Evolutionary conservation across 768 basidiomycete genomes (phyloP).

Genomic region (Nidularia pulvinata): DNA sequence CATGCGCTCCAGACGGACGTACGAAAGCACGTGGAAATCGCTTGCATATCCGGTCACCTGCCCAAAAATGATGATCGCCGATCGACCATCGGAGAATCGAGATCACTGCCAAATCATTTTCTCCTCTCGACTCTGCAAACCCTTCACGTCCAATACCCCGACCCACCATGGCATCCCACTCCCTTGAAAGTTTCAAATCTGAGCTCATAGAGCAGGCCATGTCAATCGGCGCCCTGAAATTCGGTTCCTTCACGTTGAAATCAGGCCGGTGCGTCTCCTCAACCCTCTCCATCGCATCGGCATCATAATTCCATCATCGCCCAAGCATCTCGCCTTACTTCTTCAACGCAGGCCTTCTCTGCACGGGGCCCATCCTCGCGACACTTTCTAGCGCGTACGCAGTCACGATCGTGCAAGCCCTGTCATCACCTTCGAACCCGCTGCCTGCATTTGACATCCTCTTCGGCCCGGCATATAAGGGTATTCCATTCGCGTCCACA

Average conservation of each 20-base stretch:
- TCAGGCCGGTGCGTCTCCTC: constrained; percentile 76
- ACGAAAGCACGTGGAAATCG: too few species aligned
- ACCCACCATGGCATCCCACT: constrained; percentile 17
- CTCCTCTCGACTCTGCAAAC: background rate
- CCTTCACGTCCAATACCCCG: background rate
- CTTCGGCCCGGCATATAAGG: constrained; percentile 98
- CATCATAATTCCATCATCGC: background rate
- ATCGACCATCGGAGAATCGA: too few species aligned
- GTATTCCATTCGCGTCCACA: constrained; percentile 89
- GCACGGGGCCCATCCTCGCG: constrained; percentile 78
- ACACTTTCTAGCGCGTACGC: constrained; percentile 84
- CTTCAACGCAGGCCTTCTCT: constrained; percentile 92
- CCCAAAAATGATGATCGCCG: too few species aligned
- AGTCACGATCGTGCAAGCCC: constrained; percentile 64
- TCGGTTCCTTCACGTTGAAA: constrained; percentile 93
- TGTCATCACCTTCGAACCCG: constrained; percentile 18
- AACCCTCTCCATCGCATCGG: background rate
- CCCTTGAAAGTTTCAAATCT: constrained; percentile 50
- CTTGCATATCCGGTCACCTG: too few species aligned
- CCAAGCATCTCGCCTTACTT: constrained; percentile 91
- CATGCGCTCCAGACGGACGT: too few species aligned
- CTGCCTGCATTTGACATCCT: constrained; percentile 72
- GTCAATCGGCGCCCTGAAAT: constrained; percentile 76
- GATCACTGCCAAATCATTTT: background rate
- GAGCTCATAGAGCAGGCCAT: constrained; percentile 72